These are phyloP conservation scores for Yamadazyma sp. DNA, from an alignment of 1,139 yeast species.

Conservation along the genomic window DNA sequence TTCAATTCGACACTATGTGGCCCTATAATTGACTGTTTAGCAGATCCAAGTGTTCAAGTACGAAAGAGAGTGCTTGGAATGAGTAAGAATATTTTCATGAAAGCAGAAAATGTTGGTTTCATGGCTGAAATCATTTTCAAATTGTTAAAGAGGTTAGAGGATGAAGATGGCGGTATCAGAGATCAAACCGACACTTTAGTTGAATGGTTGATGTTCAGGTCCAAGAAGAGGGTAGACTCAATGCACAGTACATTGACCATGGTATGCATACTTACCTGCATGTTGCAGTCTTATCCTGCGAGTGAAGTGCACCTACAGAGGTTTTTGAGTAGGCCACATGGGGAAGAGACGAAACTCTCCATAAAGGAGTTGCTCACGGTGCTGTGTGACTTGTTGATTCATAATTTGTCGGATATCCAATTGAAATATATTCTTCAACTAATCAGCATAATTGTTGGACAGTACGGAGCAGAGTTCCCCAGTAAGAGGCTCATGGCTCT, in stretches of 20 bases:
- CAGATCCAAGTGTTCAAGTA: conserved; percentile 65
- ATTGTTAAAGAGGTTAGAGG: conserved; percentile 58
- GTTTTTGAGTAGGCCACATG: not conserved
- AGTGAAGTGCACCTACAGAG: not conserved
- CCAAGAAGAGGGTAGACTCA: not conserved
- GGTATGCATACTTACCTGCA: not conserved
- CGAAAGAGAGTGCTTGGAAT: conserved; percentile 62
- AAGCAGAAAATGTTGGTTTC: conserved; percentile 29
- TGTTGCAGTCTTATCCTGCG: not conserved
- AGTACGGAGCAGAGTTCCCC: conserved; percentile 50
- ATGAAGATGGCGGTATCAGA: conserved; percentile 61
- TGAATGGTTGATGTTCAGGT: conserved; percentile 12
- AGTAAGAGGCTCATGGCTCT: conserved; percentile 66
- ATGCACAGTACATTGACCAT: not conserved
- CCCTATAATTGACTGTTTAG: conserved; percentile 48
- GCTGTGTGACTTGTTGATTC: not conserved
- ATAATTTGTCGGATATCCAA: not conserved
- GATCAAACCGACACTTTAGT: conserved; percentile 20
- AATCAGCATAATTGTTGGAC: conserved; percentile 52
- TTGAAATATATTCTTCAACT: conserved; percentile 28
- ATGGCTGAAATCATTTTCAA: conserved; percentile 48
- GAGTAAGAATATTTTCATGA: conserved; percentile 47
- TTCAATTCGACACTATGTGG: conserved; percentile 48
- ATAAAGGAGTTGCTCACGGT: not conserved
- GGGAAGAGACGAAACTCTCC: not conserved